Percentiles rank a stretch among this genome's conserved stretches.
These are phyloP conservation scores for Globisporangium paroecandrum DNA, from an alignment of 352 stramenopile species.

Conservation along the genomic window DNA sequence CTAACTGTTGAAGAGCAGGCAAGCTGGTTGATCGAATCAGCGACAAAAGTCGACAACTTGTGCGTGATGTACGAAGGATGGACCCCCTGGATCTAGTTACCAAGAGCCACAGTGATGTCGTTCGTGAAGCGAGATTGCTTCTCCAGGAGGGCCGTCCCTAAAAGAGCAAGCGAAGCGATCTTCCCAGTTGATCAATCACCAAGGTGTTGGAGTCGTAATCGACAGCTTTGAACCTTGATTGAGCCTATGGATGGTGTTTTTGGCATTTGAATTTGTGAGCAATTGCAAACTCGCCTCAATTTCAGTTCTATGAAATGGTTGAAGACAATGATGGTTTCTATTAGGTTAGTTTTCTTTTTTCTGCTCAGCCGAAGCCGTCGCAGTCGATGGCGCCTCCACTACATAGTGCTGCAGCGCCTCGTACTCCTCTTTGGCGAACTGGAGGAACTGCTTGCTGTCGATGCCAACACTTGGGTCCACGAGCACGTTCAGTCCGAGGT, in stretches of 20 bases:
- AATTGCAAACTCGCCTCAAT: neutral
- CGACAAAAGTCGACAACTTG: constrained; percentile 78
- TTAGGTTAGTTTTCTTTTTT: constrained; percentile 18
- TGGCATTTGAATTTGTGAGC: neutral
- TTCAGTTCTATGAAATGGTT: neutral
- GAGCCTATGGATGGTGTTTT: neutral
- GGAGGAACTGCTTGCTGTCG: constrained; percentile 59
- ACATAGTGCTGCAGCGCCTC: constrained; percentile 42
- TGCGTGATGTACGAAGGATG: constrained; percentile 89
- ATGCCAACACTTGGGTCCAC: constrained; percentile 69
- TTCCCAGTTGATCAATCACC: neutral
- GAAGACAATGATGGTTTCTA: neutral
- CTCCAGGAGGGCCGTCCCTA: neutral
- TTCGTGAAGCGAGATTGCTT: neutral
- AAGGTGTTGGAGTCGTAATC: neutral
- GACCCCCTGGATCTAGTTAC: constrained; percentile 80
- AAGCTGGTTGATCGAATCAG: constrained; percentile 76
- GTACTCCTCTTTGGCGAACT: constrained; percentile 67
- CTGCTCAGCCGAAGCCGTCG: neutral
- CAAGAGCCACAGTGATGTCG: neutral
- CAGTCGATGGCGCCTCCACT: neutral
- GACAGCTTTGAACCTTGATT: neutral
- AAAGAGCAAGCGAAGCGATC: neutral
- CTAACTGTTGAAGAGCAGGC: constrained; percentile 73
- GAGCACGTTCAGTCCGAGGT: constrained; percentile 70